Conservation (phyloP, 495 filamentous ascomycete genomes). For the Astrocystis sublimbata region DNA sequence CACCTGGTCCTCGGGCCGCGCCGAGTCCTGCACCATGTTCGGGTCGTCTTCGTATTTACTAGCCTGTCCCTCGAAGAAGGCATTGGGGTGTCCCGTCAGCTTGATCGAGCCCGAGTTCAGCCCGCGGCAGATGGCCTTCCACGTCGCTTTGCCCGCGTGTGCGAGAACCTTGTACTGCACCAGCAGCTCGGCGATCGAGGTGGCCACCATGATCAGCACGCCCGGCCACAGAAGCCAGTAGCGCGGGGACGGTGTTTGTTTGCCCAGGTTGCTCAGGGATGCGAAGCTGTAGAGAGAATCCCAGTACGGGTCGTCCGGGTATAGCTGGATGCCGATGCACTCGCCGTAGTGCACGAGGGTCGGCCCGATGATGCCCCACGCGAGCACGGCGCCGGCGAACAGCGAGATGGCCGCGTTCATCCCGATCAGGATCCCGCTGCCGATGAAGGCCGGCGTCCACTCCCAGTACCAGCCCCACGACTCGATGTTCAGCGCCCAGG, state of each 20-base stretch:
- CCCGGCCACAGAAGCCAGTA: slow-evolving; percentile 71
- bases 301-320: slow-evolving; percentile 51
- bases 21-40: slow-evolving; percentile 53
- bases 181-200: slow-evolving; percentile 60
- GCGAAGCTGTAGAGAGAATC: slow-evolving; percentile 49
- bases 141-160: slow-evolving; percentile 52
- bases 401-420: slow-evolving; percentile 65
- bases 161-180: slow-evolving; percentile 63
- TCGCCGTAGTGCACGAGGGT: slow-evolving; percentile 57
- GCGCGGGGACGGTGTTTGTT: slow-evolving; percentile 55
- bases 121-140: slow-evolving; percentile 45
- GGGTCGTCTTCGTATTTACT: slow-evolving; percentile 30
- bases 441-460: slow-evolving; percentile 68
- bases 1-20: slow-evolving; percentile 56
- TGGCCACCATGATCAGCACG: slow-evolving; percentile 64
- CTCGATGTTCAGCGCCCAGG: slow-evolving; percentile 58
- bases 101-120: slow-evolving; percentile 42
- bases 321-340: slow-evolving; percentile 47
- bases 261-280: slow-evolving; percentile 49
- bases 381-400: slow-evolving; percentile 58
- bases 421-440: slow-evolving; percentile 65
- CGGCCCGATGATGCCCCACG: slow-evolving; percentile 68
- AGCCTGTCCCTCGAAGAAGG: slow-evolving; percentile 50
- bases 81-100: slow-evolving; percentile 42
- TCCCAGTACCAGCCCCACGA: slow-evolving; percentile 68